Evolutionary conservation across 2,329 filamentous ascomycete genomes (phyloP).

Genomic region (Arthrobotrys entomopaga): DNA sequence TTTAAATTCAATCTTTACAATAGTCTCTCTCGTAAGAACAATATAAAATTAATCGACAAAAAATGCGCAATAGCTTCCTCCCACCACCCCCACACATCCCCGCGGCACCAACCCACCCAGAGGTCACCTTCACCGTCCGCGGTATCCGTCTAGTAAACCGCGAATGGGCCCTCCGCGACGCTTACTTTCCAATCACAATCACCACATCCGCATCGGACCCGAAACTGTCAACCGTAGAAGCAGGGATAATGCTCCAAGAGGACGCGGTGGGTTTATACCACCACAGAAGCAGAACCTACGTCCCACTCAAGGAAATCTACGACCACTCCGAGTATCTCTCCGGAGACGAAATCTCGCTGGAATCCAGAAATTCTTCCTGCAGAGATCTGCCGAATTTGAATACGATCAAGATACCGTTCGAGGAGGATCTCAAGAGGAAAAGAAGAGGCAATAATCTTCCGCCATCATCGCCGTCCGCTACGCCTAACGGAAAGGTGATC

Average conservation of each 20-base stretch:
- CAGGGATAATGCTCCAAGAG: constrained; percentile 34
- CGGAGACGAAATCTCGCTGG: constrained; percentile 17
- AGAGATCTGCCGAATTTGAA: constrained; percentile 4
- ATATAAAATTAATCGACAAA: constrained; percentile 2
- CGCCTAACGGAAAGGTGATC: constrained; percentile 22
- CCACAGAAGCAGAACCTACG: constrained; percentile 39
- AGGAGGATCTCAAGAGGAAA: not conserved
- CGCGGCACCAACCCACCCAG: constrained; percentile 17
- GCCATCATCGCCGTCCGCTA: not conserved
- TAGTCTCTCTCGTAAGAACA: not conserved
- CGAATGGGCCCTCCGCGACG: constrained; percentile 37
- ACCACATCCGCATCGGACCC: constrained; percentile 27
- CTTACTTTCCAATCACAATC: constrained; percentile 36
- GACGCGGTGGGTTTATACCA: constrained; percentile 46
- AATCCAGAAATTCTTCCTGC: constrained; percentile 13
- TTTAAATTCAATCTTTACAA: constrained; percentile 1
- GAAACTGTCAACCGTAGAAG: constrained; percentile 26
- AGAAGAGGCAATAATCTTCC: not conserved
- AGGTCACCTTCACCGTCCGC: constrained; percentile 43
- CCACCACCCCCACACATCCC: constrained; percentile 26
- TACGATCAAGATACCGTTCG: not conserved
- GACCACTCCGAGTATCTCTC: constrained; percentile 33
- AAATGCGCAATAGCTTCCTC: constrained; percentile 1
- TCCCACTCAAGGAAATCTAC: constrained; percentile 34
- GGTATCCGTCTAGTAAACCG: constrained; percentile 37